Evolutionary conservation across 2,329 filamentous ascomycete genomes (phyloP), one percentile per base, ranked within the genome.

Genomic region (Aspergillus cejpii): DNA sequence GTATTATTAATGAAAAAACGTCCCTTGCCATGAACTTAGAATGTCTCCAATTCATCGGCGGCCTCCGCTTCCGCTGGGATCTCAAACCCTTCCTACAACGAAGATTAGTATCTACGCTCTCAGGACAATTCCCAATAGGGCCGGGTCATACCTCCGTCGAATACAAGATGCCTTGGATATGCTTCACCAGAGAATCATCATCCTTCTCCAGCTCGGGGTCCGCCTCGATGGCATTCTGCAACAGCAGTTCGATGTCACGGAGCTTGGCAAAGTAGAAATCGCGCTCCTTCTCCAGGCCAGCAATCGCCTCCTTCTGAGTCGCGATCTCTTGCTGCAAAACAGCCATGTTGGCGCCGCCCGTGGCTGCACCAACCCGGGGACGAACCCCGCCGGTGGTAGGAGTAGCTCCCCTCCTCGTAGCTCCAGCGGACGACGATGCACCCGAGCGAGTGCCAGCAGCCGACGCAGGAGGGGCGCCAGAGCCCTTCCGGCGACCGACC

Each of bases 201-300:
- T 94, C 86, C 78, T 94, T 91, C 73, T 96, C 92, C 41, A 97
- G 73, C 71, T 94, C 85, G 0, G 90, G 90, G 55, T 96, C 87
- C 51, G 88, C 85, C 58, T 98, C 92, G 62, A 94, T 85, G 8
- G 90, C 89, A 61, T 87, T 85, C 74, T 98, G 92, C 44, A 98
- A 80, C 59, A 98, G 74, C 54, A 98, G 74, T 72, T 98, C 92
- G 58, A 98, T 98, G 65, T 98, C 92, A 48, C 92, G 80, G 53
- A 98, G 78, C 76, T 98, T 98, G 78, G 87, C 94, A 71, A 98
- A 98, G 76, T 98, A 98, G 67, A 98, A 98, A 68, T 98, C 92
- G 39, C 92, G 80, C 74, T 98, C 92, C 59, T 92, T 84, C 76
- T 98, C 92, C 33, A 98, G 76, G 1, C 92, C 92, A 10, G 81